Evolutionary conservation across 768 basidiomycete genomes (phyloP).

Genomic region (Pleurotus salmoneostramineus): DNA sequence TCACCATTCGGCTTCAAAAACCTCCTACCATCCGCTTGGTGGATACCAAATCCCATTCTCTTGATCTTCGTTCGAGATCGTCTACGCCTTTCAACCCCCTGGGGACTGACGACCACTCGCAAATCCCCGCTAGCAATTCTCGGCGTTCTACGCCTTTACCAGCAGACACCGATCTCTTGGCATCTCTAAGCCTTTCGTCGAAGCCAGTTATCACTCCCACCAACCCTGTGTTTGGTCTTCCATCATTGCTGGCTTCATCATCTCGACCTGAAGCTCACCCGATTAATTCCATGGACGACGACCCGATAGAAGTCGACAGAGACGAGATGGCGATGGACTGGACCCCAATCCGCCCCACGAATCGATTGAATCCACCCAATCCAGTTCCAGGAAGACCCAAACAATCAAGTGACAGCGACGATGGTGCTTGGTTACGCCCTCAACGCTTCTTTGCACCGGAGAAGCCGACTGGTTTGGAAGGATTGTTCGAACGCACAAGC

Average conservation of each 20-base stretch:
- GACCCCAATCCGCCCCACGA: slow-evolving; percentile 50
- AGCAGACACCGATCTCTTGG: slow-evolving; percentile 54
- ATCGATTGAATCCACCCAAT: not conserved
- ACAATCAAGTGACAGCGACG: slow-evolving; percentile 24
- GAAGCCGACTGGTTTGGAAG: slow-evolving; percentile 72
- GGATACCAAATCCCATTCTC: slow-evolving; percentile 48
- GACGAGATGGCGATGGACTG: slow-evolving; percentile 69
- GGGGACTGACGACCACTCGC: not conserved
- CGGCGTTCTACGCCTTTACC: slow-evolving; percentile 12
- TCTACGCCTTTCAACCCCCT: slow-evolving; percentile 7
- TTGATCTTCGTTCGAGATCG: slow-evolving; percentile 12
- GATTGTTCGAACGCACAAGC: slow-evolving; percentile 58
- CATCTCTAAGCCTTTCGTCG: slow-evolving; percentile 61
- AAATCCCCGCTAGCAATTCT: slow-evolving; percentile 14
- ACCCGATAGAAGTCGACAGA: slow-evolving; percentile 41
- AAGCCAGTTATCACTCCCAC: slow-evolving; percentile 47
- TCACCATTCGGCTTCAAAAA: slow-evolving; percentile 57
- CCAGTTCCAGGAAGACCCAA: slow-evolving; percentile 16
- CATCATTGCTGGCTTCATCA: slow-evolving; percentile 45
- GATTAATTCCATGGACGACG: slow-evolving; percentile 17
- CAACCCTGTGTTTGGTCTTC: slow-evolving; percentile 65
- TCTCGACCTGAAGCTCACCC: slow-evolving; percentile 12
- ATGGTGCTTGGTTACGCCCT: slow-evolving; percentile 56
- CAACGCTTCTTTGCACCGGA: slow-evolving; percentile 79
- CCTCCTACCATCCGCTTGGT: slow-evolving; percentile 72